Evolutionary conservation across 2,329 filamentous ascomycete genomes (phyloP).

Genomic region (Paecilomyces dactylethromorphus): DNA sequence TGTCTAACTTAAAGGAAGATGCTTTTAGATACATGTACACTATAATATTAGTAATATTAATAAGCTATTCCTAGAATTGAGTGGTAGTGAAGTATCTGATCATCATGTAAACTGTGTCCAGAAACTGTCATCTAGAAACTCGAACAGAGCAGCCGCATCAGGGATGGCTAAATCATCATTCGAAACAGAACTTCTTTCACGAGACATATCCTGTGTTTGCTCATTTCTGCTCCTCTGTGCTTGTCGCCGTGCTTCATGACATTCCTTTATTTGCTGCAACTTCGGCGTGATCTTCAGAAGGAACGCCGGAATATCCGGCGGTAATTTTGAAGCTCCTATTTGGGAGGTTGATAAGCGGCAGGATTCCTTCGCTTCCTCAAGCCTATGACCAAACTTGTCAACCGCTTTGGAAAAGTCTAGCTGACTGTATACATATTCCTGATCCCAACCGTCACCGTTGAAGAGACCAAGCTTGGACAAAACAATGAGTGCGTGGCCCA

Average conservation of each 20-base stretch:
- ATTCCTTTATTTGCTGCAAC: background rate
- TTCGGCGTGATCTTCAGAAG: background rate
- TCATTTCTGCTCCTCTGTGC: background rate
- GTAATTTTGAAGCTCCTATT: background rate
- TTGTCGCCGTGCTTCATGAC: background rate
- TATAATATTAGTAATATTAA: background rate
- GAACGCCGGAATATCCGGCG: background rate
- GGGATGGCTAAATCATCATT: background rate
- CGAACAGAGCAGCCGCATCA: background rate
- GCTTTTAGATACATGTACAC: background rate
- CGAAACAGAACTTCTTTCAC: background rate
- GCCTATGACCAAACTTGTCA: conserved; percentile 10
- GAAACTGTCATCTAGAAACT: background rate
- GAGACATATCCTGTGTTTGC: background rate
- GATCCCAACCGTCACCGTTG: conserved; percentile 17
- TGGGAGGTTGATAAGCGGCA: background rate
- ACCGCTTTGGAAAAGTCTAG: conserved; percentile 15
- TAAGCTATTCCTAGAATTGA: background rate
- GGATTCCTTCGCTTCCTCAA: conserved; percentile 12
- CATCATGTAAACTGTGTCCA: background rate
- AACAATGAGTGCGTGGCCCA: conserved; percentile 38
- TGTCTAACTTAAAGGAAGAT: background rate
- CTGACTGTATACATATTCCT: conserved; percentile 11
- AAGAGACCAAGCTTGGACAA: conserved; percentile 20
- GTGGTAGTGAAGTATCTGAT: background rate